Conservation (phyloP, 2,329 filamentous ascomycete species). For the Stylonectria norvegica region DNA sequence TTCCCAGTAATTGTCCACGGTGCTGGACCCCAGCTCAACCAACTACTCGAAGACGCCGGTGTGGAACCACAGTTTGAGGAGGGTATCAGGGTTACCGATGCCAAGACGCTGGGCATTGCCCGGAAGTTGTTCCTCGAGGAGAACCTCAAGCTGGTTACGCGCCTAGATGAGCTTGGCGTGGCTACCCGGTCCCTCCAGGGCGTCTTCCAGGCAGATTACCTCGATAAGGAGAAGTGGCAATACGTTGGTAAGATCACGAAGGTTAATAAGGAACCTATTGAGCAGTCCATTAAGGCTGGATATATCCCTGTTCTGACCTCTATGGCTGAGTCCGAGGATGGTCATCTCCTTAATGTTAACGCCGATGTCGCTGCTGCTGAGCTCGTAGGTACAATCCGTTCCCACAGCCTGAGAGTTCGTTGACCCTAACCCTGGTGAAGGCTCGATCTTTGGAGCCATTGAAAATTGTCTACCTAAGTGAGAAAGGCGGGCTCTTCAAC, state of each 20-base stretch:
- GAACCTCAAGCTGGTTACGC: conserved; percentile 66
- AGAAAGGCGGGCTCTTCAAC: conserved; percentile 95
- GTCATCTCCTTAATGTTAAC: conserved; percentile 94
- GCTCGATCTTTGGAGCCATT: conserved; percentile 84
- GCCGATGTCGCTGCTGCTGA: conserved; percentile 95
- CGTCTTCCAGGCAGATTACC: conserved; percentile 88
- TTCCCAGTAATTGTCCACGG: too few relatives aligned
- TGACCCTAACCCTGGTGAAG: too few relatives aligned
- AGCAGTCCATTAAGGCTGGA: conserved; percentile 84
- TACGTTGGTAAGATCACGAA: conserved; percentile 91
- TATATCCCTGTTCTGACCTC: conserved; percentile 93
- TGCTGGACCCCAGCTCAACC: conserved; percentile 91
- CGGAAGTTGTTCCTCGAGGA: conserved; percentile 92
- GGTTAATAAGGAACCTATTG: conserved; percentile 86
- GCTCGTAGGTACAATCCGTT: too few relatives aligned
- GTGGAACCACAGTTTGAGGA: conserved; percentile 96
- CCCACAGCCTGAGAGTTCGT: too few relatives aligned
- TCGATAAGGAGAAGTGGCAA: conserved; percentile 96
- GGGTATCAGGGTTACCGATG: conserved; percentile 92
- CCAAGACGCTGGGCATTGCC: conserved; percentile 87
- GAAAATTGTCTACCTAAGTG: conserved; percentile 97
- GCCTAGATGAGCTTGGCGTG: conserved; percentile 85
- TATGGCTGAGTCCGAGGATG: conserved; percentile 90
- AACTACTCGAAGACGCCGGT: conserved; percentile 80
- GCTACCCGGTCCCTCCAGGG: conserved; percentile 86